phyloP scores from a whole-genome alignment of 2,329 filamentous ascomycete species.

The Simplicillium aogashimaense region DNA sequence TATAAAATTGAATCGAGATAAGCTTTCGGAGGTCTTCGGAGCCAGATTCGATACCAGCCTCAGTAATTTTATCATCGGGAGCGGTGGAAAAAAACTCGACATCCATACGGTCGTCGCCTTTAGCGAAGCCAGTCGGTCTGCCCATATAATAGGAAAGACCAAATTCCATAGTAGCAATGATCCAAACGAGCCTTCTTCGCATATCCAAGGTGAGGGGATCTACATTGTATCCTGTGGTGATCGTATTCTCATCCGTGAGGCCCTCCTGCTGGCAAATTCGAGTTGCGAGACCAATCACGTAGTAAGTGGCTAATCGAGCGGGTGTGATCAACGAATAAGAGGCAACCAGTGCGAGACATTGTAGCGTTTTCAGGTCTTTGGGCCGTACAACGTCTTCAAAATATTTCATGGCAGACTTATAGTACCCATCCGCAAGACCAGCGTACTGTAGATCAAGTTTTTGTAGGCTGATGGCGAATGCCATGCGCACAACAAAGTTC shows the following conservation, averaged over 20 bases:
- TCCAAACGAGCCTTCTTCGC: conserved; percentile 82
- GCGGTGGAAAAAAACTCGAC: conserved; percentile 76
- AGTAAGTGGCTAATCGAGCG: conserved; percentile 86
- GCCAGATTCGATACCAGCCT: conserved; percentile 61
- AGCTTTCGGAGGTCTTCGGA: conserved; percentile 74
- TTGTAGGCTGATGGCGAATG: conserved; percentile 89
- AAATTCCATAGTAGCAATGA: conserved; percentile 78
- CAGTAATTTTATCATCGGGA: conserved; percentile 74
- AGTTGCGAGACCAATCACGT: conserved; percentile 79
- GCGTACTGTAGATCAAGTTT: conserved; percentile 84
- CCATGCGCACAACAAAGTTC: conserved; percentile 82
- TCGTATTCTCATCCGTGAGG: conserved; percentile 80
- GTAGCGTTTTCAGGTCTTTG: conserved; percentile 85
- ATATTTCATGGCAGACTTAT: conserved; percentile 76
- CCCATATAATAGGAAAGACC: conserved; percentile 83
- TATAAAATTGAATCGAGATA: conserved; percentile 86
- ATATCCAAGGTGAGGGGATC: conserved; percentile 78
- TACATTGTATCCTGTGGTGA: conserved; percentile 51
- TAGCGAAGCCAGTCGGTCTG: conserved; percentile 76
- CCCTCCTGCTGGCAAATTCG: conserved; percentile 84
- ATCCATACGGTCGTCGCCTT: conserved; percentile 71
- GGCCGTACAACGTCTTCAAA: conserved; percentile 74
- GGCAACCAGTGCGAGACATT: conserved; percentile 78
- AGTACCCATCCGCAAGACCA: conserved; percentile 91
- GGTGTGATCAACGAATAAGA: conserved; percentile 91